Percentiles rank a stretch among this genome's conserved stretches.
Conservation (phyloP, 2,329 filamentous ascomycete species). For the Hypoxylon sp. region DNA sequence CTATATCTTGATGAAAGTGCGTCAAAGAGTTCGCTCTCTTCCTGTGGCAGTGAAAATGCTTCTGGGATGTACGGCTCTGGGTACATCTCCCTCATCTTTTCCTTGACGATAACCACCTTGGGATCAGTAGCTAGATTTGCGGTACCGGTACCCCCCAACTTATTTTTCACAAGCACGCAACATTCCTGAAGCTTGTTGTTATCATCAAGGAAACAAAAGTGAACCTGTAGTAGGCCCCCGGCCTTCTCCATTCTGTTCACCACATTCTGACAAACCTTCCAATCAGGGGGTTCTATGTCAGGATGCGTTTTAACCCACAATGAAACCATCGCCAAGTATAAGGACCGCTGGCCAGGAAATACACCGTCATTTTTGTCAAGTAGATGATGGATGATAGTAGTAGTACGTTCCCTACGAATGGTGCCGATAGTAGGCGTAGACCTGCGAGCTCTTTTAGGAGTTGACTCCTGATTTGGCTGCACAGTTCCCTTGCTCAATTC, state of each 20-base stretch:
- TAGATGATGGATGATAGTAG: constrained; percentile 61
- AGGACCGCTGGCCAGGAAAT: constrained; percentile 65
- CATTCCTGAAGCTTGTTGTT: constrained; percentile 49
- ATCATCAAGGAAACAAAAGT: constrained; percentile 52
- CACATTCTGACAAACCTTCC: constrained; percentile 48
- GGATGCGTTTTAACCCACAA: constrained; percentile 62
- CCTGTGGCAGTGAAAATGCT: constrained; percentile 56
- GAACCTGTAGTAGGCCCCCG: constrained; percentile 45
- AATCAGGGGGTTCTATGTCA: constrained; percentile 58
- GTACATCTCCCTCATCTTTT: constrained; percentile 64
- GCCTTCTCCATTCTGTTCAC: constrained; percentile 53
- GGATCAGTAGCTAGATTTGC: constrained; percentile 59
- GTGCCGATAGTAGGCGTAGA: constrained; percentile 51
- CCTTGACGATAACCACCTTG: constrained; percentile 61
- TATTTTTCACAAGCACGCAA: constrained; percentile 46
- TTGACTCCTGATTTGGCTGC: constrained; percentile 8
- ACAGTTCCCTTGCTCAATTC: constrained; percentile 3
- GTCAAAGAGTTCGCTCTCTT: constrained; percentile 56
- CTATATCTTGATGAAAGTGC: constrained; percentile 49
- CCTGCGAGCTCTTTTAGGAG: constrained; percentile 40
- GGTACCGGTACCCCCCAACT: constrained; percentile 9
- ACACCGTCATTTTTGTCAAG: constrained; percentile 62
- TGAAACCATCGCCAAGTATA: constrained; percentile 64
- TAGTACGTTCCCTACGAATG: constrained; percentile 54
- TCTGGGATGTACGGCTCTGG: constrained; percentile 62